A percentile compares a stretch with the other conserved stretches of the same genome.
phyloP scores from a whole-genome alignment of 2,329 filamentous ascomycete genomes.

The Aspergillus awamori region DNA sequence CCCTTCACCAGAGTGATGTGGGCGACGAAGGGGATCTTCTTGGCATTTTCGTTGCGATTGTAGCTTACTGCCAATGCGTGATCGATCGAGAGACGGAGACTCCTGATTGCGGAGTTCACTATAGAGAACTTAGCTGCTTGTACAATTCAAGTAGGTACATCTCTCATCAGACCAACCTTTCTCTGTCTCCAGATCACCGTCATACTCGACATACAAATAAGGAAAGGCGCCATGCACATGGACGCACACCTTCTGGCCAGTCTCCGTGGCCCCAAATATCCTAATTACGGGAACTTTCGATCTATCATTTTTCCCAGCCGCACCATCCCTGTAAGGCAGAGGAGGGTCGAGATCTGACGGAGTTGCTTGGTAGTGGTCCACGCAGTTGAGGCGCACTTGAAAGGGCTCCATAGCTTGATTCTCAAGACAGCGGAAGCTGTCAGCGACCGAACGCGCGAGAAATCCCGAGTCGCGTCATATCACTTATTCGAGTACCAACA shows the following conservation, averaged over 20 bases:
- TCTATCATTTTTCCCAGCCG: slow-evolving; percentile 62
- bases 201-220: slow-evolving; percentile 90
- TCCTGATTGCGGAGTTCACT: slow-evolving; percentile 77
- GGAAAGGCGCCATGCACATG: slow-evolving; percentile 96
- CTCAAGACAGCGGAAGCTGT: slow-evolving; percentile 23
- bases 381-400: slow-evolving; percentile 88
- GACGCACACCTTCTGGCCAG: slow-evolving; percentile 92
- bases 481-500: slow-evolving; percentile 2
- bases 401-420: slow-evolving; percentile 68
- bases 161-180: slow-evolving; percentile 60
- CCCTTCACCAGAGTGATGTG: slow-evolving; percentile 92
- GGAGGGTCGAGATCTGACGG: slow-evolving; percentile 81
- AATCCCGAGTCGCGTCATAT: slow-evolving; percentile 11
- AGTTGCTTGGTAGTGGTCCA: slow-evolving; percentile 87
- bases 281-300: slow-evolving; percentile 83
- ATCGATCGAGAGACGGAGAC: slow-evolving; percentile 83
- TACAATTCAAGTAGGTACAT: neutral
- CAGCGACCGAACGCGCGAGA: slow-evolving; percentile 28
- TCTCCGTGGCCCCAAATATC: slow-evolving; percentile 89
- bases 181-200: slow-evolving; percentile 66
- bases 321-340: slow-evolving; percentile 66
- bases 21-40: slow-evolving; percentile 75
- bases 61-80: slow-evolving; percentile 86
- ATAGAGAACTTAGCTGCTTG: slow-evolving; percentile 19
- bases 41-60: slow-evolving; percentile 71